A percentile compares a stretch with the other conserved stretches of the same genome.
Evolutionary conservation across 257 asterid species (phyloP).

Genomic region (Nicotiana paniculata): DNA sequence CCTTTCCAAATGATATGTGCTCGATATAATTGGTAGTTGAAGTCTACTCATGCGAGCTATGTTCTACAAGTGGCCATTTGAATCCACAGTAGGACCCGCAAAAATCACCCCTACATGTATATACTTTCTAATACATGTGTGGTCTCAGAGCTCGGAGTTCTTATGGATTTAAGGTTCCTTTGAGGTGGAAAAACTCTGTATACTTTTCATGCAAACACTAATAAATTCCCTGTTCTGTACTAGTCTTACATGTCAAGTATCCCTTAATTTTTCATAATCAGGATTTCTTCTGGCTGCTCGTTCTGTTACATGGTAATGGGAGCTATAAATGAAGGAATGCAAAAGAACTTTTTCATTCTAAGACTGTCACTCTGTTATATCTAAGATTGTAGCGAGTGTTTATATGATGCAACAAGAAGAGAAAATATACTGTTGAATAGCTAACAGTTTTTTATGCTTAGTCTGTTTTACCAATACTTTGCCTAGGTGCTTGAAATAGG

Average conservation of each 20-base stretch:
- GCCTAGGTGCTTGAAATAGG: not conserved
- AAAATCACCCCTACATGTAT: not conserved
- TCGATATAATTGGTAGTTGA: not conserved
- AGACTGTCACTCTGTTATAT: not conserved
- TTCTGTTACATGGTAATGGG: not conserved
- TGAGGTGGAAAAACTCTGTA: not conserved
- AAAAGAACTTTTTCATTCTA: not conserved
- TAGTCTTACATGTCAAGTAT: not conserved
- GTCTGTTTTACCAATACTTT: not conserved
- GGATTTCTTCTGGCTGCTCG: not conserved
- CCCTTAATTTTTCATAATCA: not conserved
- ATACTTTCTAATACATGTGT: not conserved
- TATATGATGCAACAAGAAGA: not conserved
- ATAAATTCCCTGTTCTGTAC: not conserved
- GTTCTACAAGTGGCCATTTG: not conserved
- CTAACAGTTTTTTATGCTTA: not conserved
- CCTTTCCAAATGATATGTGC: not conserved
- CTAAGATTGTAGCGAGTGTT: not conserved
- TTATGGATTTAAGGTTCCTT: not conserved
- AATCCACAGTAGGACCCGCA: not conserved
- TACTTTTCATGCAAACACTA: not conserved
- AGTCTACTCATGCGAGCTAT: not conserved
- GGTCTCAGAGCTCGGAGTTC: not conserved
- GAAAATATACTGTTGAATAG: not conserved
- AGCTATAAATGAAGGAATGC: not conserved